Evolutionary conservation across 176 grass and related monocot species (phyloP).

Genomic region (Aegilops tauschii): DNA sequence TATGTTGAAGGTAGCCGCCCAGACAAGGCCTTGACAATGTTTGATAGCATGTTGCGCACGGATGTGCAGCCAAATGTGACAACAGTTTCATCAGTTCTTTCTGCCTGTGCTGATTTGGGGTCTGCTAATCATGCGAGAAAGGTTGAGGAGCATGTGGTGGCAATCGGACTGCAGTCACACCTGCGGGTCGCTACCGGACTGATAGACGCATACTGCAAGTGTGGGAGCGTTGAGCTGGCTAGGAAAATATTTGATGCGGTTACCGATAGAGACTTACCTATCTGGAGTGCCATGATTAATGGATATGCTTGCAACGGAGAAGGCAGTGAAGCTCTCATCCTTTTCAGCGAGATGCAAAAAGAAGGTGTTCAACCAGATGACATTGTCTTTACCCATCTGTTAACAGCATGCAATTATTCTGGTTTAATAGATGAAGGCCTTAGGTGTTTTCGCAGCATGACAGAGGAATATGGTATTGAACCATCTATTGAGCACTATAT

Average conservation of each 20-base stretch:
- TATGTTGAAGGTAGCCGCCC: conserved; percentile 48
- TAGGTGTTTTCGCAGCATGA: conserved; percentile 45
- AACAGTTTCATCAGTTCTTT: conserved; percentile 45
- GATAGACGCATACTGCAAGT: conserved; percentile 58
- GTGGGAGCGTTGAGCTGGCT: conserved; percentile 42
- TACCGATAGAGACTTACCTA: conserved; percentile 47
- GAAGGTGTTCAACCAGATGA: conserved; percentile 54
- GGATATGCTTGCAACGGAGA: conserved; percentile 61
- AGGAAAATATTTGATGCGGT: conserved; percentile 60
- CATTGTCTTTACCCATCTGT: conserved; percentile 58
- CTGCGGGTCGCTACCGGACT: conserved; percentile 45
- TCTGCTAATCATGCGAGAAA: conserved; percentile 32
- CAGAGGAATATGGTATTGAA: conserved; percentile 39
- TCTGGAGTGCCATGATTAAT: conserved; percentile 73
- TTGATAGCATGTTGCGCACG: conserved; percentile 36
- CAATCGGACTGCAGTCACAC: conserved; percentile 36
- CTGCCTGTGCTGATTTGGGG: conserved; percentile 44
- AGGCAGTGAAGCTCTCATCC: conserved; percentile 39
- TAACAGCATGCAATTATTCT: conserved; percentile 65
- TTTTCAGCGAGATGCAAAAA: conserved; percentile 56
- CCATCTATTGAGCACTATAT: conserved; percentile 60
- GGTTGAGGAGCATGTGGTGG: conserved; percentile 34
- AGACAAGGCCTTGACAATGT: conserved; percentile 35
- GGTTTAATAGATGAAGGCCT: conserved; percentile 65
- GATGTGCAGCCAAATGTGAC: conserved; percentile 43